Evolutionary conservation across 129 eudicot species (phyloP).

Genomic region (Artemisia tridentata): DNA sequence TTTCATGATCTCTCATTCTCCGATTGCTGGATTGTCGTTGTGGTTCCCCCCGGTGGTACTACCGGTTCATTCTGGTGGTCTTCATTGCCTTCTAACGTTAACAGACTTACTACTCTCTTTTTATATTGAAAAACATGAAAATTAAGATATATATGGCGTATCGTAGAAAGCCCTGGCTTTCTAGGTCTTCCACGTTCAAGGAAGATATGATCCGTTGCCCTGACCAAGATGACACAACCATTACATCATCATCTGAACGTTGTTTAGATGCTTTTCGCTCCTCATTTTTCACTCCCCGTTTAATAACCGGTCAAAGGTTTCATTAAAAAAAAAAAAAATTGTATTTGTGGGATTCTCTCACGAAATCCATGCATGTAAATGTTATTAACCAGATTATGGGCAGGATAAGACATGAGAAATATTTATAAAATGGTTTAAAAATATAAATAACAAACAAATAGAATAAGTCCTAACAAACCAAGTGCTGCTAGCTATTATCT

Average conservation of each 20-base stretch:
- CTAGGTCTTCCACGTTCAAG: slow-evolving; percentile 58
- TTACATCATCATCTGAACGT: slow-evolving; percentile 39
- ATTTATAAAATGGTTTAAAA: no score
- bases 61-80: slow-evolving; percentile 33
- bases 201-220: slow-evolving; percentile 38
- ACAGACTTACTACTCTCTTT: neutral
- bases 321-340: neutral
- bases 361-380: neutral
- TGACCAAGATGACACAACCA: slow-evolving; percentile 22
- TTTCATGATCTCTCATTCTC: slow-evolving; percentile 20
- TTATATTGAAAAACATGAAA: neutral
- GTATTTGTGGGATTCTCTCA: neutral
- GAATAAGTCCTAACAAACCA: no score
- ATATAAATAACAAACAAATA: no score
- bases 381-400: neutral
- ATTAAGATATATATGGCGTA: slow-evolving; percentile 46
- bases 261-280: slow-evolving; percentile 49
- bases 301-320: slow-evolving; percentile 38
- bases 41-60: slow-evolving; percentile 32
- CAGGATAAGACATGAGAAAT: no score
- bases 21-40: slow-evolving; percentile 16
- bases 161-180: slow-evolving; percentile 54
- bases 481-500: no score
- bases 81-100: slow-evolving; percentile 6
- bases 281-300: slow-evolving; percentile 36